Evolutionary conservation across 140 eudicot species (phyloP), one percentile per base, ranked within the genome.

Genomic region (Artemisia princeps): DNA sequence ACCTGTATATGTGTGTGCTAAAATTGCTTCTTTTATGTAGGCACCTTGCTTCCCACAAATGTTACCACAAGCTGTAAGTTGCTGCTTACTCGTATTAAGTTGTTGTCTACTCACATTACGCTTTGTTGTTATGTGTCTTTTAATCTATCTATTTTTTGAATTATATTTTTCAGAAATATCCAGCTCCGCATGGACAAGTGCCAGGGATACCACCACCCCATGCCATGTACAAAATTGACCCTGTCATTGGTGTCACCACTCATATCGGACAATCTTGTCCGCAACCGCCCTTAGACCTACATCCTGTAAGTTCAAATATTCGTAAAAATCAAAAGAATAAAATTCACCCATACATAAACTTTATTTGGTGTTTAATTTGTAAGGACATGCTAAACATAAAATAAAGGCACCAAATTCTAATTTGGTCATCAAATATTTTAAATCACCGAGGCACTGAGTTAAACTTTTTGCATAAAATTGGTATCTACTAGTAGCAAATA

Each of bases 171-270:
- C 91, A 91, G 97, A 83, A 89, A 57, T 81, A 72, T 73, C 53
- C 86, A 19, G 71, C 76, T 53, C 84, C 86, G 24, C 88, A 67
- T 60, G 82, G 55, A 54, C 60, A 83, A n/a, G 94, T 87, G 33
- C 88, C 86, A 10, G 94, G 97, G 17, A 74, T 89, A 46, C 97
- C 94, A 52, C 97, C 92, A 65, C 83, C 87, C 13, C 81, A 84
- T 64, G 72, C 94, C 75, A 78, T 80, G 89, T 82, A 76, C 85
- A 82, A 77, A 76, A 70, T 83, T 67, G 89, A 82, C 62, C 79
- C 87, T 30, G 74, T 78, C 64, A 11, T 65, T 6, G 80, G 64
- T 66, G 77, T 56, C 75, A 73, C 78, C 44, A 44, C 68, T 45
- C 28, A 71, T 66, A 62, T 30, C 12, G 77, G 65, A 57, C 86